phyloP scores from a whole-genome alignment of 116 monocot genomes.

The Trichopus zeylanicus region DNA sequence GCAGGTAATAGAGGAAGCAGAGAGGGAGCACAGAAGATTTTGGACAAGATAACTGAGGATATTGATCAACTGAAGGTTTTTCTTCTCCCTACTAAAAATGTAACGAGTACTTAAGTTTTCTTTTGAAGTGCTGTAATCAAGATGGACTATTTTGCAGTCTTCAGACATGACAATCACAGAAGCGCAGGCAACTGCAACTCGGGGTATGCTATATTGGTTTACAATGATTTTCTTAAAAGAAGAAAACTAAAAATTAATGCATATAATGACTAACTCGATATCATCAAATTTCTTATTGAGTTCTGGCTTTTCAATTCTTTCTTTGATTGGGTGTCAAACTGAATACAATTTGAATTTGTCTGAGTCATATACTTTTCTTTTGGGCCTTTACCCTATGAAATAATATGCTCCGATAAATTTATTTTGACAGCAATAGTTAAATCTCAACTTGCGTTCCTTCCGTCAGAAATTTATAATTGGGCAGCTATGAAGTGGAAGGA shows the following conservation, averaged over 20 bases:
- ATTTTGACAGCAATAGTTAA: too few species aligned
- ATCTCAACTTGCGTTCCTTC: too few species aligned
- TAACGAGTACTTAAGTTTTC: neutral
- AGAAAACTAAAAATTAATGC: too few species aligned
- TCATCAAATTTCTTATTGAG: too few species aligned
- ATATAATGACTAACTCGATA: too few species aligned
- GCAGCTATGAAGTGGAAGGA: too few species aligned
- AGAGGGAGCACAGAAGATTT: slow-evolving; percentile 68
- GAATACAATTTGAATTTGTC: too few species aligned
- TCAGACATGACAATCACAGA: slow-evolving; percentile 54
- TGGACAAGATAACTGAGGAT: slow-evolving; percentile 60
- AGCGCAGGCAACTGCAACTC: slow-evolving; percentile 57
- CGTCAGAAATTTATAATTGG: too few species aligned
- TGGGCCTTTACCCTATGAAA: too few species aligned
- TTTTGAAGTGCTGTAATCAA: neutral
- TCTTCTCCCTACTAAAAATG: neutral
- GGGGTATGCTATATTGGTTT: slow-evolving; percentile 26
- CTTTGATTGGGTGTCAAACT: neutral
- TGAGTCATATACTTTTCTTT: too few species aligned
- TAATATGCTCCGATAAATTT: too few species aligned
- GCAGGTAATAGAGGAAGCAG: slow-evolving; percentile 54
- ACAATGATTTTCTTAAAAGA: too few species aligned
- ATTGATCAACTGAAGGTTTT: slow-evolving; percentile 49
- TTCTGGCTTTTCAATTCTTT: neutral
- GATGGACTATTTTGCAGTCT: slow-evolving; percentile 24